Conservation (phyloP, 2,329 filamentous ascomycete species). For the Teratosphaeria nubilosa region DNA sequence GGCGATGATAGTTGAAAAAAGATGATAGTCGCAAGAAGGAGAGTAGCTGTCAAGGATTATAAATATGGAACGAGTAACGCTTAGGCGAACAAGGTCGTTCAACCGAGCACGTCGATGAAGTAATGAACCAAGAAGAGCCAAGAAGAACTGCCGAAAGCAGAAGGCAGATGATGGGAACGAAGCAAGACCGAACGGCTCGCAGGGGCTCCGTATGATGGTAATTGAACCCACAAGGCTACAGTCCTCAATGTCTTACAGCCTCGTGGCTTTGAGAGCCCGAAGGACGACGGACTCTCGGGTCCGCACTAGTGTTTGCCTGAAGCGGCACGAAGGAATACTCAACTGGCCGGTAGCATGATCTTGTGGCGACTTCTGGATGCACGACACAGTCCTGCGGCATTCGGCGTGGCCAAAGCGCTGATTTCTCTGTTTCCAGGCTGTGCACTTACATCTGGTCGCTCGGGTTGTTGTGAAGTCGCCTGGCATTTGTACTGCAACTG, state of each 20-base stretch:
- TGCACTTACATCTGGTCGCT: not conserved
- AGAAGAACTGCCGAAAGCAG: not conserved
- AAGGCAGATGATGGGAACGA: not conserved
- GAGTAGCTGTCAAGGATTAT: not conserved
- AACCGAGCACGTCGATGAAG: not conserved
- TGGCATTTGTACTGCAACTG: not conserved
- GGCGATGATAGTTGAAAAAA: not conserved
- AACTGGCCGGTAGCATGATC: not conserved
- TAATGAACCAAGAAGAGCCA: not conserved
- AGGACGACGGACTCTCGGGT: not conserved
- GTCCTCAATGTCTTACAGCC: not conserved
- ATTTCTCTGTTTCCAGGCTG: no score
- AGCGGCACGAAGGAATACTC: not conserved
- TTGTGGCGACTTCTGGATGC: not conserved
- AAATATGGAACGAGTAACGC: not conserved
- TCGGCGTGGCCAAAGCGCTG: no score
- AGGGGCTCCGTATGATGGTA: not conserved
- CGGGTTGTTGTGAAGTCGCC: not conserved
- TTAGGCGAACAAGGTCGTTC: not conserved
- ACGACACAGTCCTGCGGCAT: no score
- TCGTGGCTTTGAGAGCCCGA: not conserved
- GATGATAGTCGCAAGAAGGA: not conserved
- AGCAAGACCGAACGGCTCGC: not conserved
- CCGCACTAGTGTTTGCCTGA: not conserved
- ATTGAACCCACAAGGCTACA: not conserved